These are phyloP conservation scores for Sporothrix brasiliensis DNA, from an alignment of 2,329 filamentous ascomycete species.

Conservation along the genomic window DNA sequence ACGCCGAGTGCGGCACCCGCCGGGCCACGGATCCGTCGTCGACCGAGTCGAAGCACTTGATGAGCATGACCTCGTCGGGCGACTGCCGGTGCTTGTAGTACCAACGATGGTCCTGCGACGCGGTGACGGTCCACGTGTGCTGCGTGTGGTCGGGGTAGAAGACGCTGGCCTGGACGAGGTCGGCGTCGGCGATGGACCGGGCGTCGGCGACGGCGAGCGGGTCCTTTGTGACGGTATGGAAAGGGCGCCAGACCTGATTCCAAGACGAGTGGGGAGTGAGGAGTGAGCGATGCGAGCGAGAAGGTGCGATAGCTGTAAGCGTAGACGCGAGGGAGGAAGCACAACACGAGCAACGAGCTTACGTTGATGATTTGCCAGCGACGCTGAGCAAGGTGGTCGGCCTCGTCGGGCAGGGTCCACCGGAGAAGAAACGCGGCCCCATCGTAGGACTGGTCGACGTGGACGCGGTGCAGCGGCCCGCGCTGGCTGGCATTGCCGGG, in stretches of 20 bases:
- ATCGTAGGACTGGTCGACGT: conserved; percentile 49
- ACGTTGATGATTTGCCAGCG: conserved; percentile 38
- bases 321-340: neutral
- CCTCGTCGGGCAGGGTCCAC: conserved; percentile 35
- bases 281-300: neutral
- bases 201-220: conserved; percentile 49
- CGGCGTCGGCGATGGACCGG: conserved; percentile 44
- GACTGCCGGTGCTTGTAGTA: conserved; percentile 55
- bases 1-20: conserved; percentile 57
- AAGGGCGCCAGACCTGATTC: conserved; percentile 51
- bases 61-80: conserved; percentile 56
- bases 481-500: conserved; percentile 62
- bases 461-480: conserved; percentile 52
- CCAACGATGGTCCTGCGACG: conserved; percentile 48
- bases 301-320: no score
- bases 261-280: neutral
- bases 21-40: conserved; percentile 53
- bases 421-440: conserved; percentile 38
- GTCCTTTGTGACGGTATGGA: conserved; percentile 51
- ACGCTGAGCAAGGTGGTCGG: conserved; percentile 33
- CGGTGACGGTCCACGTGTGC: conserved; percentile 46
- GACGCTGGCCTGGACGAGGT: conserved; percentile 47
- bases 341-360: neutral
- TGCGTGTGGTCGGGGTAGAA: conserved; percentile 43
- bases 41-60: conserved; percentile 59